Percentiles rank a stretch among this genome's conserved stretches.
Evolutionary conservation across 768 basidiomycete genomes (phyloP).

Genomic region (Xanthoconium stramineum): DNA sequence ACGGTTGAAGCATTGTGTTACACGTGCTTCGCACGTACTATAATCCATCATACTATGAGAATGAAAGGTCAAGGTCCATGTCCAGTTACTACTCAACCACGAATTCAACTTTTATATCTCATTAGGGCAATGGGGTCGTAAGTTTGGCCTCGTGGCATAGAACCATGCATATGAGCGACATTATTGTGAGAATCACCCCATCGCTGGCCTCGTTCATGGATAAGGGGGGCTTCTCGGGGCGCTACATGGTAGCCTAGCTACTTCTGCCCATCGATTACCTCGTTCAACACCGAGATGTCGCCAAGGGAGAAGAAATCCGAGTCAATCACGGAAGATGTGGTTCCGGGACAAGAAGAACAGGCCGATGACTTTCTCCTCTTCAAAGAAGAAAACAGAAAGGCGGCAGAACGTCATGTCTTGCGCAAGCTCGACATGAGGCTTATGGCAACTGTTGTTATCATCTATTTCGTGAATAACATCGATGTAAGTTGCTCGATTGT

Average conservation of each 20-base stretch:
- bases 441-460: constrained; percentile 26
- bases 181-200: not conserved
- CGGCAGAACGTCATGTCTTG: constrained; percentile 24
- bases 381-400: constrained; percentile 8
- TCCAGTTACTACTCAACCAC: too few species aligned
- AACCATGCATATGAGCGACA: not conserved
- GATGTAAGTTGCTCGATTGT: constrained; percentile 11
- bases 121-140: not conserved
- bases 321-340: constrained; percentile 4
- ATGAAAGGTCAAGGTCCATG: too few species aligned
- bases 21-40: too few species aligned
- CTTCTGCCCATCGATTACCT: too few species aligned
- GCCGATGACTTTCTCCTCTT: constrained; percentile 12
- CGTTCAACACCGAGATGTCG: constrained; percentile 1
- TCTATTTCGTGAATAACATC: constrained; percentile 28
- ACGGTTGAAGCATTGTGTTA: too few species aligned
- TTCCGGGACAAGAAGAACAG: not conserved
- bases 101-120: too few species aligned
- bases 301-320: constrained; percentile 7
- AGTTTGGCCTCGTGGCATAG: not conserved
- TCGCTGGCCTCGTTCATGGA: too few species aligned
- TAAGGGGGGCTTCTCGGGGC: not conserved
- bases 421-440: constrained; percentile 29
- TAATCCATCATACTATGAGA: too few species aligned
- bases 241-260: not conserved